Conservation (phyloP, 2,329 filamentous ascomycete species). For the Blumeria graminis region DNA sequence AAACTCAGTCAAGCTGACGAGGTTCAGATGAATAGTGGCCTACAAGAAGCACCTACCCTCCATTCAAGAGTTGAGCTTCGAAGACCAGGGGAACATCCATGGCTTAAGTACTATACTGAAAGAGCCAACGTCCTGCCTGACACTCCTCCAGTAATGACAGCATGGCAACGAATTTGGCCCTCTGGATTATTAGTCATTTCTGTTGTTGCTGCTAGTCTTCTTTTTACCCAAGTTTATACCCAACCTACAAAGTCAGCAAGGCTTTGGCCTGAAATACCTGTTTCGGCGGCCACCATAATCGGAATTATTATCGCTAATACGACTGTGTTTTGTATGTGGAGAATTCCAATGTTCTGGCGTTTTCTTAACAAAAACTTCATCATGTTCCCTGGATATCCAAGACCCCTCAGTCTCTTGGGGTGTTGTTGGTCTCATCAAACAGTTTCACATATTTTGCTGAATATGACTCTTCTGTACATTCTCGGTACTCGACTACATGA, state of each 20-base stretch:
- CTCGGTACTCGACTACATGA: slow-evolving; percentile 44
- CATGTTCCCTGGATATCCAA: slow-evolving; percentile 37
- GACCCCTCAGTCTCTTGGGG: slow-evolving; percentile 34
- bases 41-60: slow-evolving; percentile 6
- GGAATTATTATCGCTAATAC: slow-evolving; percentile 35
- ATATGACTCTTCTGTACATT: slow-evolving; percentile 41
- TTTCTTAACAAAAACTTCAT: slow-evolving; percentile 46
- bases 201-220: slow-evolving; percentile 20
- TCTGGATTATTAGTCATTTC: slow-evolving; percentile 24
- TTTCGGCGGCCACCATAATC: slow-evolving; percentile 38
- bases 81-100: slow-evolving; percentile 10
- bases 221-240: slow-evolving; percentile 25
- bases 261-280: slow-evolving; percentile 34
- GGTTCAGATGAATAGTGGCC: slow-evolving; percentile 11
- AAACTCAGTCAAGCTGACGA: slow-evolving; percentile 19
- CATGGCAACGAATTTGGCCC: slow-evolving; percentile 30
- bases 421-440: slow-evolving; percentile 46
- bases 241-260: slow-evolving; percentile 24
- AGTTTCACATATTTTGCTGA: slow-evolving; percentile 33
- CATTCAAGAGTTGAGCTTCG: slow-evolving; percentile 11
- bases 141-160: slow-evolving; percentile 25
- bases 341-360: slow-evolving; percentile 37
- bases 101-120: slow-evolving; percentile 15
- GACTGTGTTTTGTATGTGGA: slow-evolving; percentile 32
- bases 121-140: slow-evolving; percentile 26